Conservation (phyloP, 352 stramenopile genomes). For the Stramenopiles sp. region DNA sequence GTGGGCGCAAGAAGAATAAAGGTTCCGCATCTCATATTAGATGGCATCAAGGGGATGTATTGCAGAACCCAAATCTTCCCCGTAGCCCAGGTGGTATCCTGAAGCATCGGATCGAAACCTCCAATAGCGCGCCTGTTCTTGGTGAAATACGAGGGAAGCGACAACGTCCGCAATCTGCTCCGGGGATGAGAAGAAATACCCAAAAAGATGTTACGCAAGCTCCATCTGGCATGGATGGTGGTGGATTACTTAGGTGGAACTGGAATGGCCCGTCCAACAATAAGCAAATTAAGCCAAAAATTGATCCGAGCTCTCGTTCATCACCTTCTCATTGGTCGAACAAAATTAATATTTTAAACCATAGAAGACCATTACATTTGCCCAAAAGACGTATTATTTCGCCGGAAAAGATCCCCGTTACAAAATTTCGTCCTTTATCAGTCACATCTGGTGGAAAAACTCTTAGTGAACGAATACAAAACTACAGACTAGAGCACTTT, state of each 20-base stretch:
- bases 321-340: neutral
- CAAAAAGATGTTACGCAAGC: no score
- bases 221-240: neutral
- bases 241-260: neutral
- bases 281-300: neutral
- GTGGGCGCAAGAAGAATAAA: neutral
- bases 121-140: neutral
- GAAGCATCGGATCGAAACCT: neutral
- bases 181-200: neutral
- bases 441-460: neutral
- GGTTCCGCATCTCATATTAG: neutral
- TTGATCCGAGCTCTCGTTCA: neutral
- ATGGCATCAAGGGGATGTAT: neutral
- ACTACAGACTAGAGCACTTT: conserved; percentile 10
- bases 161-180: neutral
- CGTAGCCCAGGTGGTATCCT: neutral
- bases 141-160: neutral
- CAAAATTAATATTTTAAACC: neutral
- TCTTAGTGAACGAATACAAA: neutral
- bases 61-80: neutral
- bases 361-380: neutral
- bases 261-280: neutral
- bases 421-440: neutral
- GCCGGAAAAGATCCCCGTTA: neutral
- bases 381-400: neutral